These are phyloP conservation scores for Eragrostis tef DNA, from an alignment of 202 grass and related monocot genomes.

Conservation along the genomic window DNA sequence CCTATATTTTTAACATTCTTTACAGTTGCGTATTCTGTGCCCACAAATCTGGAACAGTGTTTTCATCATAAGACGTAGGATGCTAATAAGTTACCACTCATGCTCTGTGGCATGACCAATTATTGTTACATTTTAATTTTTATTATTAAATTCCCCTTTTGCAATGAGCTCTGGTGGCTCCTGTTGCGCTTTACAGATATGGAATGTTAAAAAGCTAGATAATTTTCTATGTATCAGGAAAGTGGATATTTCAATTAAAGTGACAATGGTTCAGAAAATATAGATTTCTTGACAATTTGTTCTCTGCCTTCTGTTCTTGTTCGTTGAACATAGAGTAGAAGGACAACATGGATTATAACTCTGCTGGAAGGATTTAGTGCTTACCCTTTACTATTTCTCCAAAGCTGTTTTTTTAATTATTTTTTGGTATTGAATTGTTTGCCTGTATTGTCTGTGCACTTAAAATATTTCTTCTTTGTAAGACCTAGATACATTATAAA, in stretches of 20 bases:
- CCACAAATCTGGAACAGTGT: neutral
- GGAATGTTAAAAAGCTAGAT: neutral
- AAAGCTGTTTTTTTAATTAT: conserved; percentile 1
- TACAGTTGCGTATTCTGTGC: neutral
- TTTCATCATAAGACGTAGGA: neutral
- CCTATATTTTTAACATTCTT: neutral
- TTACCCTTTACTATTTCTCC: neutral
- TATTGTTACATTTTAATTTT: neutral
- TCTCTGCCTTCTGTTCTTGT: conserved; percentile 28
- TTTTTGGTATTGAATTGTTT: conserved; percentile 20
- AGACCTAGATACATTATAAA: conserved; percentile 39
- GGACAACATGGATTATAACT: conserved; percentile 10
- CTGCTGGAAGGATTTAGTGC: conserved; percentile 26
- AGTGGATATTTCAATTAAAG: neutral
- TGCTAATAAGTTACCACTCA: neutral
- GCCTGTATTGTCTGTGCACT: conserved; percentile 25
- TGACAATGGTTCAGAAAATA: neutral
- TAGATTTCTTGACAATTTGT: neutral
- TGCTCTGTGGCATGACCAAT: neutral
- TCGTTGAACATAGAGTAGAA: neutral
- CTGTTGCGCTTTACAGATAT: neutral
- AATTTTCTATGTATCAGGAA: neutral
- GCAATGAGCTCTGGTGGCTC: neutral
- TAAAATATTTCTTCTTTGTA: conserved; percentile 33
- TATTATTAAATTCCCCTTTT: neutral